phyloP scores from a whole-genome alignment of 2,329 filamentous ascomycete species.

The Arthrobotrys conoides region DNA sequence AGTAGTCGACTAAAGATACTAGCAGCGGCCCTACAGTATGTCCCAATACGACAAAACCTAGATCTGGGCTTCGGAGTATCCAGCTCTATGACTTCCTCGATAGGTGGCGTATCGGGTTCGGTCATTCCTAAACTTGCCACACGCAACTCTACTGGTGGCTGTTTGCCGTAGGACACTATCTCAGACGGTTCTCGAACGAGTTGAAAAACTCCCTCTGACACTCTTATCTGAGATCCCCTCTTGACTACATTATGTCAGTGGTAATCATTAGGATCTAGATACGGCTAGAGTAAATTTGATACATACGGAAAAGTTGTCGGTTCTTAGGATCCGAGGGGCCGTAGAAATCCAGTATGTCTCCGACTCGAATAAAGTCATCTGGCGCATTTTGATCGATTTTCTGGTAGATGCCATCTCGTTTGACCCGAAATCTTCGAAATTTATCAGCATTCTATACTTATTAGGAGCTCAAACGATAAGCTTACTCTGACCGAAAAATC shows the following conservation, averaged over 20 bases:
- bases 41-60: slow-evolving; percentile 11
- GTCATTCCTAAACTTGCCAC: slow-evolving; percentile 18
- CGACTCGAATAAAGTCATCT: slow-evolving; percentile 26
- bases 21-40: slow-evolving; percentile 23
- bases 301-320: slow-evolving; percentile 36
- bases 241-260: neutral
- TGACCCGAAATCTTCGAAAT: slow-evolving; percentile 35
- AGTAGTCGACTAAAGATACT: slow-evolving; percentile 20
- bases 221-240: no score
- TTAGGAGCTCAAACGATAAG: no score
- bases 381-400: slow-evolving; percentile 13
- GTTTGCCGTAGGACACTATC: neutral
- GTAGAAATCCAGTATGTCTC: slow-evolving; percentile 46
- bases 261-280: no score
- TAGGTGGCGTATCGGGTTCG: slow-evolving; percentile 11
- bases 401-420: slow-evolving; percentile 32
- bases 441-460: neutral
- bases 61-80: neutral
- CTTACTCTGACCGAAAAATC: slow-evolving; percentile 45
- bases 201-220: no score
- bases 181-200: neutral
- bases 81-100: neutral
- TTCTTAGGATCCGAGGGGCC: slow-evolving; percentile 5
- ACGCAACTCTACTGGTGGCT: slow-evolving; percentile 20
- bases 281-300: no score